A percentile compares a stretch with the other conserved stretches of the same genome.
These are phyloP conservation scores for Alloteropsis semialata DNA, from an alignment of 176 grass and related monocot genomes.

Conservation along the genomic window DNA sequence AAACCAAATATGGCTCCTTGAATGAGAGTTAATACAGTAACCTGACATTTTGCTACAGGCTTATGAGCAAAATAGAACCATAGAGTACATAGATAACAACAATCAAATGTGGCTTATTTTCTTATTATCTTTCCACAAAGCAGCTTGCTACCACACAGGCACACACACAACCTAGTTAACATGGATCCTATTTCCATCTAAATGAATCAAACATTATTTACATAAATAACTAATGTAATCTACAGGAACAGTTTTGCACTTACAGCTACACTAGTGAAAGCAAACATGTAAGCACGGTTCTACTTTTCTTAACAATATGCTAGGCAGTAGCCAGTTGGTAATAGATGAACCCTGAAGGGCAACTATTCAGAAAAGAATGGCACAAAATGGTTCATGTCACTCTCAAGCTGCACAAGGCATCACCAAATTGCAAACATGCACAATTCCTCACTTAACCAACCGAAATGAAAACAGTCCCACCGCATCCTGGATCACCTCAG, in stretches of 20 bases:
- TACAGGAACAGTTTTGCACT: neutral
- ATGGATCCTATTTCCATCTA: neutral
- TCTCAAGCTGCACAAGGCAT: neutral
- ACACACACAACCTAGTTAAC: neutral
- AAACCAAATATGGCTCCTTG: neutral
- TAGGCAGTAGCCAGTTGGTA: neutral
- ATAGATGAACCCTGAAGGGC: neutral
- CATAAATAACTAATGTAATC: neutral
- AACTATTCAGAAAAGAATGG: neutral
- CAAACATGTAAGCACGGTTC: neutral
- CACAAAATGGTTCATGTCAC: neutral
- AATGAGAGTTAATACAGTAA: neutral
- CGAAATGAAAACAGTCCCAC: neutral
- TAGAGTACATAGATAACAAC: neutral
- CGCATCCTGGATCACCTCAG: neutral
- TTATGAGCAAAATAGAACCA: neutral
- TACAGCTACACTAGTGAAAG: neutral
- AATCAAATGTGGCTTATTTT: neutral
- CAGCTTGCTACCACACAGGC: neutral
- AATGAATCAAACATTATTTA: neutral
- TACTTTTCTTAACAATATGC: neutral
- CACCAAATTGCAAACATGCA: neutral
- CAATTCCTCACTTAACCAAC: neutral
- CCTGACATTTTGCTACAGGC: neutral
- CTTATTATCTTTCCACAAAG: neutral